Evolutionary conservation across 805 yeast species (phyloP), one percentile per base, ranked within the genome.

Genomic region (Zygosaccharomyces bailii): DNA sequence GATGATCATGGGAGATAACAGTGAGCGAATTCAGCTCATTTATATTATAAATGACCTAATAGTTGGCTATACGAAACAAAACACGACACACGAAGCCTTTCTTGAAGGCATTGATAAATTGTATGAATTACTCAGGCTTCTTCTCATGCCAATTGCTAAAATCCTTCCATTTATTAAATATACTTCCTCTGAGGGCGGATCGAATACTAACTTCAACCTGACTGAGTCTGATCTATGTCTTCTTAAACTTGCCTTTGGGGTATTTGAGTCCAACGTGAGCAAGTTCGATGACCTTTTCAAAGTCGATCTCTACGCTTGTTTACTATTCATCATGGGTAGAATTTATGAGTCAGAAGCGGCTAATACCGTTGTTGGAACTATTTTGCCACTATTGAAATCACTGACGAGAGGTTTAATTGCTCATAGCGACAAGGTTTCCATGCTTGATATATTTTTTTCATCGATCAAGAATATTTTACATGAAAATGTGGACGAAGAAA

Each of bases 61-160:
- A 42, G 59, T 71, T 30, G 65, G 72, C 13, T 74, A 73, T 52
- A 47, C 48, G 0, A 42, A 48, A 3, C 45, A 43, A 4, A 60
- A 62, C 13, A 53, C 51, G 3, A 49, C 61, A 1, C 62, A 66
- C 1, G 78, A 74, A 7, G 72, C 68, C 29, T 68, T 79, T 44
- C 67, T 74, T 25, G 65, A 70, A 21, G 82, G 80, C 41, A 82
- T 86, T 43, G 95, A 87, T 54, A 87, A 86, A 56, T 66, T 88
- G 34, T 87, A 91, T 61, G 97, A 91, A 59, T 69, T 90, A 19
- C 65, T 89, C 39, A 72, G 96, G 50, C 74, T 89, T 4, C 75
- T 78, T 13, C 71, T 85, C 68, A 70, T 82, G 16, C 82, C 86
- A 0, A 65, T 89, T 13, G 74, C 82, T 20, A 72, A 70, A 23